These are phyloP conservation scores for Nakazawaea wyomingensis DNA, from an alignment of 805 yeast species.

Conservation along the genomic window DNA sequence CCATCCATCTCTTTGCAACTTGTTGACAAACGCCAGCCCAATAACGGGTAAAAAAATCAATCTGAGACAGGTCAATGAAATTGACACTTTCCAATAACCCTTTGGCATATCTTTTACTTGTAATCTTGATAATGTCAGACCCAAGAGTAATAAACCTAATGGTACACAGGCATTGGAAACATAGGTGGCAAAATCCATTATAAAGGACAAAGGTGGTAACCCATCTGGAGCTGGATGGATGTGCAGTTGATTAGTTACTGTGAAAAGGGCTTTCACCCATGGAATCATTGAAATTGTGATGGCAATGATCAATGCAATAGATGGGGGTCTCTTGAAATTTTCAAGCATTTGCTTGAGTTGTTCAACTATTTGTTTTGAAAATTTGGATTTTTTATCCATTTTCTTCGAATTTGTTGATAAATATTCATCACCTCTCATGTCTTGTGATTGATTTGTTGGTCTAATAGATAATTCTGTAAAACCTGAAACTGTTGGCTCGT, in stretches of 20 bases:
- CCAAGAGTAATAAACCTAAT: constrained; percentile 72
- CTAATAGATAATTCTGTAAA: constrained; percentile 22
- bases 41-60: constrained; percentile 72
- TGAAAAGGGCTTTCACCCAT: constrained; percentile 72
- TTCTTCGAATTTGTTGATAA: no score
- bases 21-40: constrained; percentile 66
- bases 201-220: constrained; percentile 75
- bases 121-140: constrained; percentile 83
- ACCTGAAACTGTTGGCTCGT: constrained; percentile 19
- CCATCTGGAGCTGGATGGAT: constrained; percentile 80
- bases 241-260: constrained; percentile 36
- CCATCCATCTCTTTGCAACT: constrained; percentile 58
- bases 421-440: constrained; percentile 17
- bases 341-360: constrained; percentile 22
- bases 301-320: constrained; percentile 62
- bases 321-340: constrained; percentile 66
- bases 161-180: constrained; percentile 89
- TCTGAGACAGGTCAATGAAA: constrained; percentile 50
- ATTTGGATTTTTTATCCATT: neutral
- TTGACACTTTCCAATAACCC: constrained; percentile 68
- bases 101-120: constrained; percentile 52
- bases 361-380: neutral
- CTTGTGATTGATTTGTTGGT: constrained; percentile 4
- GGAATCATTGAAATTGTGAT: constrained; percentile 78
- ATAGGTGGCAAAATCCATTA: constrained; percentile 77